Evolutionary conservation across 129 eudicot genomes (phyloP), one percentile per base, ranked within the genome.

Genomic region (Flaveria ramosissima): DNA sequence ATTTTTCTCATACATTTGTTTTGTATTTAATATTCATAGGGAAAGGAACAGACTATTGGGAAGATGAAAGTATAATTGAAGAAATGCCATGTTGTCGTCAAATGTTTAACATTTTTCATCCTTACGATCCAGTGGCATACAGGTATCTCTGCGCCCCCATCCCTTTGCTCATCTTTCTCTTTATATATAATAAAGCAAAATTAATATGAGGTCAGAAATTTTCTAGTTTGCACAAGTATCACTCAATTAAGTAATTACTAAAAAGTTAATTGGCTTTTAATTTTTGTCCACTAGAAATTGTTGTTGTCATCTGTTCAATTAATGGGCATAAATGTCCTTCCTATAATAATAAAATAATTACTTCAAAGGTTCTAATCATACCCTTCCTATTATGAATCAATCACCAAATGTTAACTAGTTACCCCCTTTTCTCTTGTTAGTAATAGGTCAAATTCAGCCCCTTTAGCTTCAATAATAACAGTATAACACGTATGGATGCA

Each of bases 111-210:
- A 80, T 94, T 75, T 94, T 94, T 82, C 98, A 94, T 79, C 98
- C 98, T 59, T 91, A 89, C 64, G 98, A 94, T 83, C 98, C 98
- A 53, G 98, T 94, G 19, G 98, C 98, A 64, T 94, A 94, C 77
- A 91, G 98, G 98, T 86, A 64, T 73, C 39, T 57, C 36, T 26
- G 7, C 6, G 41, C 41, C 5, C 36, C 41, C 36, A 27, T 1
- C 21, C 52, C 71, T 30, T 68, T 19, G 7, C 59, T 50, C 72
- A 30, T 63, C 69, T 63, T 14, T 12, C 2, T 45, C 30, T 63
- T 30, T 30, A 30, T 30, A 45, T 30, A 59, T 32, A 46, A 52
- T 43, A 68, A 12, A 62, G 68, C 39, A 60, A 12, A 60, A 12
- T 24, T 24, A 24, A 12, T 12, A 13, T 23, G 39, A 19, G 27